Conservation (phyloP, 345 rosid genomes). For the Brassica carinata region DNA sequence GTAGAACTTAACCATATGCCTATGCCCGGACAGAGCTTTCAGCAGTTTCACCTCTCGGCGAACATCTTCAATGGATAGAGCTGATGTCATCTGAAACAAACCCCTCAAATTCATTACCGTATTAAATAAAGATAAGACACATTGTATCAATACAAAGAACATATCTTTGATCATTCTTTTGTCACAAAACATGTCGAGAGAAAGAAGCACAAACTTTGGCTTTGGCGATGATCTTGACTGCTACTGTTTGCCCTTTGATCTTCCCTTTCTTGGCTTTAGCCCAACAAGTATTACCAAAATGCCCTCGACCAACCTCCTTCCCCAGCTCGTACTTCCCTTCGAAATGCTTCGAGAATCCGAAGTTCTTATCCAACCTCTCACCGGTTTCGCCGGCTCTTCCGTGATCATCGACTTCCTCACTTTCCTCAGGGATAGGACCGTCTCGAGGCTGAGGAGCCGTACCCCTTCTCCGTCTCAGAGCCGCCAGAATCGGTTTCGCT, state of each 20-base stretch:
- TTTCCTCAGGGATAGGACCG: slow-evolving; percentile 70
- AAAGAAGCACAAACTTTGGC: slow-evolving; percentile 52
- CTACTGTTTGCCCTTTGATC: slow-evolving; percentile 74
- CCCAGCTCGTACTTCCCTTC: slow-evolving; percentile 81
- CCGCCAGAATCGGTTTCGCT: slow-evolving; percentile 88
- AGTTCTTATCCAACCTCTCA: slow-evolving; percentile 70
- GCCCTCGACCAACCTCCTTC: slow-evolving; percentile 91
- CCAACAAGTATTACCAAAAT: slow-evolving; percentile 96
- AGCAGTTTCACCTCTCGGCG: slow-evolving; percentile 90
- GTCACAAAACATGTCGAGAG: not conserved
- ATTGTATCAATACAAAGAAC: slow-evolving; percentile 1
- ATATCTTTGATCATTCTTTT: not conserved
- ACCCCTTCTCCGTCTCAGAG: slow-evolving; percentile 58
- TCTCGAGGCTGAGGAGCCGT: slow-evolving; percentile 54
- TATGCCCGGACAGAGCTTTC: slow-evolving; percentile 80
- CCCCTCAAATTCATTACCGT: not conserved
- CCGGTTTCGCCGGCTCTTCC: slow-evolving; percentile 35
- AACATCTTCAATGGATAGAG: slow-evolving; percentile 87
- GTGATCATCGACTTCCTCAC: slow-evolving; percentile 21
- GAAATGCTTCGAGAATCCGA: slow-evolving; percentile 78
- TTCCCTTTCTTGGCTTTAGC: slow-evolving; percentile 86
- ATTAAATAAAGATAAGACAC: not conserved
- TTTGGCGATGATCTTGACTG: slow-evolving; percentile 93
- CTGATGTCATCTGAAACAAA: slow-evolving; percentile 82
- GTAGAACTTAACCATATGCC: slow-evolving; percentile 73